A percentile compares a stretch with the other conserved stretches of the same genome.
These are phyloP conservation scores for Eimeria sp. DNA, from an alignment of 169 alveolate genomes.

Conservation along the genomic window DNA sequence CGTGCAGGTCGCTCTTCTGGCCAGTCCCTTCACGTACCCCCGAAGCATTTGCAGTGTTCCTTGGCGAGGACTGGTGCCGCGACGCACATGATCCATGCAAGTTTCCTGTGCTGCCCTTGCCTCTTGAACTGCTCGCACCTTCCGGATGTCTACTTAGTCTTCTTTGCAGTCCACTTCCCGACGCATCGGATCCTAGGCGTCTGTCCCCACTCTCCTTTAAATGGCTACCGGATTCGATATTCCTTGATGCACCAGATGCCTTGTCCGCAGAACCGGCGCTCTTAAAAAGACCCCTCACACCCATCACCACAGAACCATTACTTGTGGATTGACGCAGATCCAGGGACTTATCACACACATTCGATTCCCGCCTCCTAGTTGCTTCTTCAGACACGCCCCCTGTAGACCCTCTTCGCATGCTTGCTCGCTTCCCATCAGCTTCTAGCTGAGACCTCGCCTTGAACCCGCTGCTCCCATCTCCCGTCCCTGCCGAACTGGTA, in stretches of 20 bases:
- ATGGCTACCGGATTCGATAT: not conserved
- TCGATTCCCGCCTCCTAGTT: not conserved
- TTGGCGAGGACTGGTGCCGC: not conserved
- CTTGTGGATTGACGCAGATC: not conserved
- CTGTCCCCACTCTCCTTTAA: not conserved
- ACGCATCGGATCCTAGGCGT: not conserved
- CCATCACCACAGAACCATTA: not conserved
- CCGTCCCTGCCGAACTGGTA: not conserved
- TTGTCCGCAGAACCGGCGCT: not conserved
- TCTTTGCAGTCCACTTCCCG: not conserved
- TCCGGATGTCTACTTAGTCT: not conserved
- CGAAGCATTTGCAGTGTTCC: not conserved
- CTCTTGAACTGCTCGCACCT: not conserved
- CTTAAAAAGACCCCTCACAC: too few species aligned
- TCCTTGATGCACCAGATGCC: not conserved
- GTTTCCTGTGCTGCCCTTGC: not conserved
- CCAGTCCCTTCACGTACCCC: not conserved
- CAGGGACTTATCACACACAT: not conserved
- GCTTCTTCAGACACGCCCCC: not conserved
- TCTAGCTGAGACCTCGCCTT: not conserved
- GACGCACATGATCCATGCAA: not conserved
- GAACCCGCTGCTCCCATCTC: not conserved
- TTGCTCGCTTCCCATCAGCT: not conserved
- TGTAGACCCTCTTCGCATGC: not conserved
- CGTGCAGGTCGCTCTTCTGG: not conserved